phyloP scores from a whole-genome alignment of 257 asterid species.

The Jacaranda copaia region DNA sequence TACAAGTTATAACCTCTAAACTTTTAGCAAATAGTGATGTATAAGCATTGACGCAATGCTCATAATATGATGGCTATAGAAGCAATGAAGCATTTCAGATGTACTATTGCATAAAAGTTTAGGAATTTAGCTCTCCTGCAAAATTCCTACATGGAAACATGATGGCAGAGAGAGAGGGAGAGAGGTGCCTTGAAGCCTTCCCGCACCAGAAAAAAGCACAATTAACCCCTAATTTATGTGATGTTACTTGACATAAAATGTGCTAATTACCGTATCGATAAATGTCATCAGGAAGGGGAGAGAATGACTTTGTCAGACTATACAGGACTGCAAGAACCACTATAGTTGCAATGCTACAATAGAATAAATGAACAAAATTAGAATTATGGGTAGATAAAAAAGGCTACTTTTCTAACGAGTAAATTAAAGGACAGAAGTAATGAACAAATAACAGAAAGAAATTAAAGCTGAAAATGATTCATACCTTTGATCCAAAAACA shows the following conservation, averaged over 20 bases:
- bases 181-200: not conserved
- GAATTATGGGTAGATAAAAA: constrained; percentile 19
- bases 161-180: not conserved
- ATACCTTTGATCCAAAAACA: constrained; percentile 86
- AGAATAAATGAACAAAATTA: constrained; percentile 33
- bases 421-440: not conserved
- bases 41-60: not conserved
- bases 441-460: constrained; percentile 10
- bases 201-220: not conserved
- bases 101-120: too few species aligned
- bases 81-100: not conserved
- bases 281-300: constrained; percentile 89
- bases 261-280: constrained; percentile 77
- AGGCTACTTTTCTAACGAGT: not conserved
- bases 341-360: constrained; percentile 74
- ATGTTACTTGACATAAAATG: constrained; percentile 1
- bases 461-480: constrained; percentile 25
- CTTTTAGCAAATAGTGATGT: not conserved
- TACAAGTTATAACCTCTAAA: constrained; percentile 10
- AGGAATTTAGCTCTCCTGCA: not conserved
- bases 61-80: not conserved
- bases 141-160: constrained; percentile 1
- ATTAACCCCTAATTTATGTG: not conserved
- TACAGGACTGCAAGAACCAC: constrained; percentile 85
- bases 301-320: constrained; percentile 85